phyloP scores from a whole-genome alignment of 2,329 filamentous ascomycete species.

The Fusarium armeniacum region DNA sequence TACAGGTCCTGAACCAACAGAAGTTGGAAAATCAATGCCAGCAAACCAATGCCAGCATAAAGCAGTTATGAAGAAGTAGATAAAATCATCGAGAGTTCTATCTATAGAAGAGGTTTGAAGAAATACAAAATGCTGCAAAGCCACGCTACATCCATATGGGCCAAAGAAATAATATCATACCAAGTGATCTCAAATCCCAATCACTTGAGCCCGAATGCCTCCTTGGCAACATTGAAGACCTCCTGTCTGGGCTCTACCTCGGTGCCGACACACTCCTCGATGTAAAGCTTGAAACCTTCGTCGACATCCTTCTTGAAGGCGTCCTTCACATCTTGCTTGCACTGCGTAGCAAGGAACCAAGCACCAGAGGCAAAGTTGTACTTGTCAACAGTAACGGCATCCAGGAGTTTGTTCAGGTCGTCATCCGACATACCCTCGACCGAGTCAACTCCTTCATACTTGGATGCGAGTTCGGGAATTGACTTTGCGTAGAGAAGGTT shows the following conservation, averaged over 20 bases:
- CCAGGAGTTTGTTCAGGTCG: constrained; percentile 59
- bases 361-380: constrained; percentile 68
- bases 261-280: constrained; percentile 62
- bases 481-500: constrained; percentile 64
- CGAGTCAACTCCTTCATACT: constrained; percentile 51
- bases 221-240: constrained; percentile 63
- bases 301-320: constrained; percentile 57
- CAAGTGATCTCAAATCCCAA: neutral
- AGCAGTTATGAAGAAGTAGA: neutral
- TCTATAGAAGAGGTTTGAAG: neutral
- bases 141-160: neutral
- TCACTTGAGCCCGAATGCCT: constrained; percentile 56
- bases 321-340: constrained; percentile 52
- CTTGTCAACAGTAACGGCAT: constrained; percentile 62
- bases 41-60: neutral
- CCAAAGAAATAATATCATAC: neutral
- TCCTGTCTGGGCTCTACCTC: constrained; percentile 51
- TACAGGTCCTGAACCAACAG: no score
- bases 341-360: constrained; percentile 66
- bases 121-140: neutral
- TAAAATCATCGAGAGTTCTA: neutral
- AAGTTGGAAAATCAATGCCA: no score
- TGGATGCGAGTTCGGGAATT: constrained; percentile 56
- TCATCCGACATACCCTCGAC: constrained; percentile 50
- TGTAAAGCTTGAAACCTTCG: constrained; percentile 61